Conservation (phyloP, 768 basidiomycete genomes). For the Boletus reticulatus region DNA sequence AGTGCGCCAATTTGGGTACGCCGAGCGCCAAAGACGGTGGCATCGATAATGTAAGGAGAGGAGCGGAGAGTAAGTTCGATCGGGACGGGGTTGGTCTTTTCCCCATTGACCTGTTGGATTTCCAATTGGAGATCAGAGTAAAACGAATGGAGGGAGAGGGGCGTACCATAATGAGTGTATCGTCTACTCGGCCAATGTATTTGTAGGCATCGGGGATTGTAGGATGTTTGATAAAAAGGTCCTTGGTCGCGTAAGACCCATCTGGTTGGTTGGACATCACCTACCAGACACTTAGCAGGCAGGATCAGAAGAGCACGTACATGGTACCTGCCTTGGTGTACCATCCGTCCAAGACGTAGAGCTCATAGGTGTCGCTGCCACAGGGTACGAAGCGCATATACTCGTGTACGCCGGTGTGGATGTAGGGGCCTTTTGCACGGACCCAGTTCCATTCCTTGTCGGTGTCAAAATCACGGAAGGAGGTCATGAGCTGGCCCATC, state of each 20-base stretch:
- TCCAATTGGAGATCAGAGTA: not conserved
- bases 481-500: conserved; percentile 44
- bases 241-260: conserved; percentile 54
- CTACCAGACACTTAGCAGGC: conserved; percentile 4
- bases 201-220: conserved; percentile 41
- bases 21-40: conserved; percentile 52
- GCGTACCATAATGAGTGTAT: conserved; percentile 44
- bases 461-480: conserved; percentile 42
- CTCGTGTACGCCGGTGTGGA: conserved; percentile 15
- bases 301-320: not conserved
- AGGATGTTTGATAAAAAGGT: conserved; percentile 50
- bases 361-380: conserved; percentile 43
- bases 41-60: conserved; percentile 45
- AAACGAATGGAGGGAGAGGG: too few species aligned
- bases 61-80: conserved; percentile 53
- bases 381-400: conserved; percentile 45
- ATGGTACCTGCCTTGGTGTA: conserved; percentile 40
- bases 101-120: conserved; percentile 38
- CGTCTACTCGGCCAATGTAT: conserved; percentile 54
- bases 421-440: conserved; percentile 30
- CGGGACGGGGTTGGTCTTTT: conserved; percentile 57
- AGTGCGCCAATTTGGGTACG: conserved; percentile 49
- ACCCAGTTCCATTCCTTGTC: conserved; percentile 61
- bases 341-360: conserved; percentile 51
- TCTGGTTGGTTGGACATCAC: conserved; percentile 44